Conservation (phyloP, 306 rosid species). For the Pyrus bretschneideri region DNA sequence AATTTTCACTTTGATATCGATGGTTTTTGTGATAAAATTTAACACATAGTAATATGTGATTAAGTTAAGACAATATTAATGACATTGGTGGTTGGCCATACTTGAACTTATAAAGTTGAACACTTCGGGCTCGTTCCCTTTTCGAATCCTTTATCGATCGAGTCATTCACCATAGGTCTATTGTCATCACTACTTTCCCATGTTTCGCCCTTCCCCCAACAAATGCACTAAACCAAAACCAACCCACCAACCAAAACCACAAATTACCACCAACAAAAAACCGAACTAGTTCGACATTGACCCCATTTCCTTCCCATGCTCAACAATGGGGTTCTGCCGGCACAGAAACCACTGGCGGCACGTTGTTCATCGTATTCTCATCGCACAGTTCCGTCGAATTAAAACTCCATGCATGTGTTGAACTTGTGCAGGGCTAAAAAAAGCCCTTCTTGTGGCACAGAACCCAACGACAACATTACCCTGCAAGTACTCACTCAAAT, state of each 20-base stretch:
- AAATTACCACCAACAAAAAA: background rate
- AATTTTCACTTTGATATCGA: too few species aligned
- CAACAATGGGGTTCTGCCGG: background rate
- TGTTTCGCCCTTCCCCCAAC: background rate
- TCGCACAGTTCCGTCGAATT: background rate
- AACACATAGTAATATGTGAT: too few species aligned
- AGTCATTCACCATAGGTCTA: too few species aligned
- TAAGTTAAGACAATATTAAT: too few species aligned
- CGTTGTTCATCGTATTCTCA: background rate
- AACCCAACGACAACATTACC: slow-evolving; percentile 6
- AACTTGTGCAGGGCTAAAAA: background rate
- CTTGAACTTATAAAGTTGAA: too few species aligned
- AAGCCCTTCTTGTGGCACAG: background rate
- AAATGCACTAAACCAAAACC: background rate
- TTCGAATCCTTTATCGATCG: too few species aligned
- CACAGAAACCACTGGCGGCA: background rate
- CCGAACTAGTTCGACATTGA: background rate
- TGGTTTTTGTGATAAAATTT: too few species aligned
- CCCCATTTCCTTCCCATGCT: background rate
- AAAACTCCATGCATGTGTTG: background rate
- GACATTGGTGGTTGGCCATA: too few species aligned
- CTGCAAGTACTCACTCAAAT: slow-evolving; percentile 4
- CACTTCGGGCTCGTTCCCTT: too few species aligned
- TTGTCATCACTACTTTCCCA: background rate
- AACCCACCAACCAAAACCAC: background rate